phyloP scores from a whole-genome alignment of 495 filamentous ascomycete species.

The Corynascus novoguineensis region DNA sequence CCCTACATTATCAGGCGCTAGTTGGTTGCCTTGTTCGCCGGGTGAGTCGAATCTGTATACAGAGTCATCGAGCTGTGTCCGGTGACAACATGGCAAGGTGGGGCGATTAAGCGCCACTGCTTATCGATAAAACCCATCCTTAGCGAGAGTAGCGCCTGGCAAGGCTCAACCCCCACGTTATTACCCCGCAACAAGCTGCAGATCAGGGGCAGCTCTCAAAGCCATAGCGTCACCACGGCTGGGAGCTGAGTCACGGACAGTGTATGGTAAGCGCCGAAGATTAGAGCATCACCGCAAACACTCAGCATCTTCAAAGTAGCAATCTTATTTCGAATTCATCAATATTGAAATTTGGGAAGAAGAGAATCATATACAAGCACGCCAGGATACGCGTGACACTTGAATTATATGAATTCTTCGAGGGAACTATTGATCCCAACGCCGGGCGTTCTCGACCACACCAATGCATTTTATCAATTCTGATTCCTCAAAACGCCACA shows the following conservation, averaged over 20 bases:
- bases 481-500: no score
- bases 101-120: background rate
- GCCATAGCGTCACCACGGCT: background rate
- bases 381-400: no score
- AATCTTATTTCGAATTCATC: no score
- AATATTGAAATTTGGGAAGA: no score
- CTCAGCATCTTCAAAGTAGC: no score
- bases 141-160: background rate
- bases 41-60: conserved; percentile 28
- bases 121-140: conserved; percentile 17
- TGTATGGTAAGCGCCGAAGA: background rate
- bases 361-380: no score
- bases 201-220: background rate
- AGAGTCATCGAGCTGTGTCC: conserved; percentile 21
- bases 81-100: background rate
- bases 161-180: background rate
- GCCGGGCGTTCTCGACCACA: background rate
- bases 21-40: conserved; percentile 19
- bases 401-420: no score
- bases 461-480: background rate
- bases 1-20: no score
- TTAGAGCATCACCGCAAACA: no score
- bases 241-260: background rate
- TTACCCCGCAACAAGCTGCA: background rate
- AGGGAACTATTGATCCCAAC: no score